Percentiles rank a stretch among this genome's conserved stretches.
These are phyloP conservation scores for Serendipita sp. DNA, from an alignment of 768 basidiomycete genomes.

Conservation along the genomic window DNA sequence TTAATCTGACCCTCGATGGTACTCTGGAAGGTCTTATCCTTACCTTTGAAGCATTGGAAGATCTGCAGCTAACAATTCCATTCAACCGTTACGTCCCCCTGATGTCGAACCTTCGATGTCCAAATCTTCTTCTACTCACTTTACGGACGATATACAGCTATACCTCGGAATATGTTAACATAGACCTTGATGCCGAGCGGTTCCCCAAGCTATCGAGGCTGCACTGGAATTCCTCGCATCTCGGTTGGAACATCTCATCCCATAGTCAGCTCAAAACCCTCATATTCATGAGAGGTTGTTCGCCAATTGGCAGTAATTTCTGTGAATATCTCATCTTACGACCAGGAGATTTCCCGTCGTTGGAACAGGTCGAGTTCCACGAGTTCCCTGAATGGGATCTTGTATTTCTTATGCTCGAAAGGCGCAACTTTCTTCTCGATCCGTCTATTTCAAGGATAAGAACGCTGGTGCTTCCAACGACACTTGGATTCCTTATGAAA, in stretches of 20 bases:
- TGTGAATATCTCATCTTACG: background rate
- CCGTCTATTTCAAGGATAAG: background rate
- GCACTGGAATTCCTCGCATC: background rate
- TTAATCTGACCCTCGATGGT: no score
- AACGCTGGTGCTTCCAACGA: background rate
- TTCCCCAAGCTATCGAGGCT: background rate
- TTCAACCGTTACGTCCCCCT: constrained; percentile 4
- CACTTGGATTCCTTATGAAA: background rate
- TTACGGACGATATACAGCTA: no score
- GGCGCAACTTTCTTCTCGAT: background rate
- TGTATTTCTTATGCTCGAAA: background rate
- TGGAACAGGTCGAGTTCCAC: background rate
- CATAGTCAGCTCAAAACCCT: background rate
- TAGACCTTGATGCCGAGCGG: background rate
- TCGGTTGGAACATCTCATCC: background rate
- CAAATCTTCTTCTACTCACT: background rate
- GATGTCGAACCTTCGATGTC: background rate
- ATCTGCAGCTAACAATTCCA: no score
- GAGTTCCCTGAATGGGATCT: background rate
- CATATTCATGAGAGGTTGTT: background rate
- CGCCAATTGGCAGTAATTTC: background rate
- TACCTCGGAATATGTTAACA: no score
- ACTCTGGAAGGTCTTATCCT: no score
- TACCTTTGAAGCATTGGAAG: no score
- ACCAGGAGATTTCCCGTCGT: background rate